These are phyloP conservation scores for Sporopachydermia cereana DNA, from an alignment of 1,139 yeast species.

Conservation along the genomic window DNA sequence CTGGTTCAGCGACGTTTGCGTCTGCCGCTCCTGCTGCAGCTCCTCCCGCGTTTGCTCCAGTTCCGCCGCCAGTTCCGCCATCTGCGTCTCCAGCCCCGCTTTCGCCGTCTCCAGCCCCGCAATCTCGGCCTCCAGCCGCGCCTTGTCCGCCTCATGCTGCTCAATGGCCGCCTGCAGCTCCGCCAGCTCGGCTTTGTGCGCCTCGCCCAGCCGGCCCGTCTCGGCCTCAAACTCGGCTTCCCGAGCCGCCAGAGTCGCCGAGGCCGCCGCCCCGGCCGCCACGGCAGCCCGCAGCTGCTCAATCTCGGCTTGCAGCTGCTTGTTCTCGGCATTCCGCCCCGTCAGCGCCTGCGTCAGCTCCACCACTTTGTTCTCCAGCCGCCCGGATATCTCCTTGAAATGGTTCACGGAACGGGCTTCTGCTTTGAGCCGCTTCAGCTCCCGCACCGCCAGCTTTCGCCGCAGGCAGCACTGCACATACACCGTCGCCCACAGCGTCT, in stretches of 20 bases:
- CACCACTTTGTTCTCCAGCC: conserved; percentile 89
- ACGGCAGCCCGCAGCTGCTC: conserved; percentile 35
- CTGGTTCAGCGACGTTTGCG: conserved; percentile 34
- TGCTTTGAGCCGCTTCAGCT: conserved; percentile 49
- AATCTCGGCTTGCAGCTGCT: conserved; percentile 53
- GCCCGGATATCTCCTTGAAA: conserved; percentile 82
- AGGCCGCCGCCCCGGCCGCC: conserved; percentile 44
- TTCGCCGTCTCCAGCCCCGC: conserved; percentile 49
- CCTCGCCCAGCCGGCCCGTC: conserved; percentile 24
- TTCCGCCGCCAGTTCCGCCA: conserved; percentile 57
- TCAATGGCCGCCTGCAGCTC: conserved; percentile 49
- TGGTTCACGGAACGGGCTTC: conserved; percentile 90
- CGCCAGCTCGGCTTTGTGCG: conserved; percentile 9
- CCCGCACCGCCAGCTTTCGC: conserved; percentile 59
- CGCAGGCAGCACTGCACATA: conserved; percentile 71
- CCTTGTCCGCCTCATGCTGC: conserved; percentile 53
- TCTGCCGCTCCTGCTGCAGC: conserved; percentile 20
- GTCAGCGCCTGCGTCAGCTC: conserved; percentile 83
- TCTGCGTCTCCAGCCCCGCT: conserved; percentile 43
- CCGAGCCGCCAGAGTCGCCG: conserved; percentile 42
- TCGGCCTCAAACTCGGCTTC: conserved; percentile 45
- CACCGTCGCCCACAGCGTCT: conserved; percentile 41
- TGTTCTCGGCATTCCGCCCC: conserved; percentile 68
- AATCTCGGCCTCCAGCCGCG: conserved; percentile 51
- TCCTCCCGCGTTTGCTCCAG: conserved; percentile 19